Evolutionary conservation across 108 stramenopile genomes (phyloP), one percentile per base, ranked within the genome.

Genomic region (Skeletonema potamos): DNA sequence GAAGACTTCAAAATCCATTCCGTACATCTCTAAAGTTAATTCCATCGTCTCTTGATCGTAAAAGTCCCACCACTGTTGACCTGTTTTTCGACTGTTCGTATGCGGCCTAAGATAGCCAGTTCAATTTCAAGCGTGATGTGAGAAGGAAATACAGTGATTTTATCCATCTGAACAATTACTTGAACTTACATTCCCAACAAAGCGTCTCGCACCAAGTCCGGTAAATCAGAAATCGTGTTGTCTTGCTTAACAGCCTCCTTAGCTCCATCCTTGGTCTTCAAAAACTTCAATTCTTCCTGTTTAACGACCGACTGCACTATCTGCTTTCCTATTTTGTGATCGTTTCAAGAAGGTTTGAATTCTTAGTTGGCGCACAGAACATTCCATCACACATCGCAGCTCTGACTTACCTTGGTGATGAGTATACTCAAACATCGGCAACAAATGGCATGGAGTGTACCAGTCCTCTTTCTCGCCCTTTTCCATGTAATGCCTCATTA

Each of bases 371-470:
- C n/a, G n/a, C n/a, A n/a, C n/a, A n/a, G n/a, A n/a, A n/a, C n/a
- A n/a, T n/a, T n/a, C n/a, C n/a, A n/a, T n/a, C n/a, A n/a, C n/a
- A n/a, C n/a, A n/a, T n/a, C n/a, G 7, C 20, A 51, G 22, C 18
- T 4, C 8, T 51, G n/a, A 22, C 54, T 75, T 81, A 27, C 77
- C 76, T 2, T 72, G 54, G 32, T 64, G 56, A 55, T 88, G 87
- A 10, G 87, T 88, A 58, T 74, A 88, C 39, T 88, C 87, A 54
- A 82, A 84, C 59, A 76, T 73, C 13, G 87, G 87, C 34, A 88
- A 64, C 20, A 60, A 60, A 55, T 88, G 87, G 46, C 87, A 88
- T 0, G 85, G 85, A 6, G 83, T 85, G 44, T 74, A 79, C 85
- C 87, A 86, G 43, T 88, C 87, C 41, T 88, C 87, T 59, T 82